phyloP scores from a whole-genome alignment of 371 early-diverging fungal genomes.

The Blyttiomyces sp. region DNA sequence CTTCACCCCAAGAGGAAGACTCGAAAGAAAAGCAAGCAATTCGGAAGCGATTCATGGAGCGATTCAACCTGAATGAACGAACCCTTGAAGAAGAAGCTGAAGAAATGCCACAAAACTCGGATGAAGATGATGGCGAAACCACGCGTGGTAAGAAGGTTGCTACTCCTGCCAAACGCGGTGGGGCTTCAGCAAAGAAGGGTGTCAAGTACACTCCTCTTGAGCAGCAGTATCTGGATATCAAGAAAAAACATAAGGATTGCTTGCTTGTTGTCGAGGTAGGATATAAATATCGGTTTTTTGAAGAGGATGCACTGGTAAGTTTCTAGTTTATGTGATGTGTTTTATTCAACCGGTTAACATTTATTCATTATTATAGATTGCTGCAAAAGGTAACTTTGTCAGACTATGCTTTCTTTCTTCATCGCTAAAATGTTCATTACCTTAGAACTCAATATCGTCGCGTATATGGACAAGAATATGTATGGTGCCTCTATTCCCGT shows the following conservation, averaged over 20 bases:
- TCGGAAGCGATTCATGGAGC: conserved; percentile 4
- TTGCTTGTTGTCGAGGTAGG: conserved; percentile 84
- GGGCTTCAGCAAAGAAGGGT: not conserved
- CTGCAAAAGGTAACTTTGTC: conserved; percentile 26
- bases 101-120: not conserved
- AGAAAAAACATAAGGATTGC: conserved; percentile 63
- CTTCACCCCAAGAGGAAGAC: not conserved
- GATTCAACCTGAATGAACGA: conserved; percentile 1
- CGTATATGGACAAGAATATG: conserved; percentile 74
- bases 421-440: too few relatives aligned
- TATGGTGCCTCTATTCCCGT: conserved; percentile 76
- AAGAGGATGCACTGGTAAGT: conserved; percentile 42
- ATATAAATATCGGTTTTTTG: conserved; percentile 85
- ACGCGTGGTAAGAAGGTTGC: not conserved
- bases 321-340: too few relatives aligned
- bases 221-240: conserved; percentile 71
- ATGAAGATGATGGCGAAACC: not conserved
- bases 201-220: conserved; percentile 75
- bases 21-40: not conserved
- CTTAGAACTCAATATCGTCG: conserved; percentile 66
- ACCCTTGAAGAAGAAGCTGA: not conserved
- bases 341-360: too few relatives aligned
- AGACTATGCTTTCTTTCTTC: too few relatives aligned
- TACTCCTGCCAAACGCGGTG: not conserved
- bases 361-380: conserved; percentile 14